These are phyloP conservation scores for Reticulascus tulasneorum DNA, from an alignment of 2,329 filamentous ascomycete genomes.

Conservation along the genomic window DNA sequence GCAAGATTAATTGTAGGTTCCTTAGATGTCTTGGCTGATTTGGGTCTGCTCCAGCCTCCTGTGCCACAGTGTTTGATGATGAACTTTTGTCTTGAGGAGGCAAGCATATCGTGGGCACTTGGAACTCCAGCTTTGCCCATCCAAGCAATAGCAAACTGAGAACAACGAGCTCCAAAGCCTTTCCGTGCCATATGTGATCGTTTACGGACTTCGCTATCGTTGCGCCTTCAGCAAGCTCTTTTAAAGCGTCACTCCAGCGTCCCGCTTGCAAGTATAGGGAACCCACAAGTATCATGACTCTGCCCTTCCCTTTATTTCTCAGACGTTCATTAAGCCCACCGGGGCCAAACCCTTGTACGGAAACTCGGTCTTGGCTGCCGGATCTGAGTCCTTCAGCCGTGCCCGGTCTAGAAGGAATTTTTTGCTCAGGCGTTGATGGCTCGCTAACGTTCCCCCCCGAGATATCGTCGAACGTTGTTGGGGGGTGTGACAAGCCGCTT, in stretches of 20 bases:
- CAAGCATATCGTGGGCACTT: slow-evolving; percentile 58
- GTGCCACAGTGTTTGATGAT: slow-evolving; percentile 11
- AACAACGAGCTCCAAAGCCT: slow-evolving; percentile 84
- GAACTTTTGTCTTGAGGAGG: slow-evolving; percentile 44
- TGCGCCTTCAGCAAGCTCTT: slow-evolving; percentile 77
- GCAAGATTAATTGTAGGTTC: slow-evolving; percentile 56
- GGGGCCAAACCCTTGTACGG: slow-evolving; percentile 67
- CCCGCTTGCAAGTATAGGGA: slow-evolving; percentile 86
- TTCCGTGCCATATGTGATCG: slow-evolving; percentile 96
- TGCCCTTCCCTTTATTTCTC: slow-evolving; percentile 75
- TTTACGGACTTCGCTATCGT: slow-evolving; percentile 72
- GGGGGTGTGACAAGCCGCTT: slow-evolving; percentile 44
- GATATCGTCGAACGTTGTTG: slow-evolving; percentile 46
- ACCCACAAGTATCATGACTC: slow-evolving; percentile 74
- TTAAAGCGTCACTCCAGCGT: slow-evolving; percentile 83
- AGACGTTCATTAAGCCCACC: slow-evolving; percentile 71
- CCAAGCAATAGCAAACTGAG: slow-evolving; percentile 78
- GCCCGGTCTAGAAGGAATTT: slow-evolving; percentile 28
- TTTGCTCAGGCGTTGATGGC: slow-evolving; percentile 38
- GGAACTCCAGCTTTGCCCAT: slow-evolving; percentile 81
- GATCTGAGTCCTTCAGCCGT: slow-evolving; percentile 43
- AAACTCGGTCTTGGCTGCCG: slow-evolving; percentile 52
- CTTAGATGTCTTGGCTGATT: slow-evolving; percentile 50
- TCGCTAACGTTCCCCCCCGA: slow-evolving; percentile 29
- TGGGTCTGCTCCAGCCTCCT: slow-evolving; percentile 28